Base-by-base conservation (phyloP, 192 early-diverging fungal genomes). In the Lobosporangium transversale region DNA sequence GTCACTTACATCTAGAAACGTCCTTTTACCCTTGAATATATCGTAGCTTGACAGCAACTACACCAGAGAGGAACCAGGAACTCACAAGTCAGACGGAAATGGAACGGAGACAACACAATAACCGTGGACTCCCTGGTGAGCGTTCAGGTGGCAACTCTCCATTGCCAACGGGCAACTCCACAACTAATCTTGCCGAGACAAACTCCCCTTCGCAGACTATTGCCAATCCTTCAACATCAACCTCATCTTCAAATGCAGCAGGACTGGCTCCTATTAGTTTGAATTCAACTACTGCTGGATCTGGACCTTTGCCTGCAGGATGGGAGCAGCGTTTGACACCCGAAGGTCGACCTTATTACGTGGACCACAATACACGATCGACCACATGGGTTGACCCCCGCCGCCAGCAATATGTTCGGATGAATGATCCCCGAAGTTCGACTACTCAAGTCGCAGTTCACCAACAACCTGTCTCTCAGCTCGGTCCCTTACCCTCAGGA, bases 321-420 rank as follows among this genome's bases (percentile, higher is more conserved):
- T 94, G 91, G 91, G 91, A 94, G 78, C 86, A 89, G 78, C 87
- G 92, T 40, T 81, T 87, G 24, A 94, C 89, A 20, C 79, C 90
- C n/a, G 93, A 94, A 68, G 92, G 91, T 7, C 88, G 94, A 18
- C 83, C 89, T 15, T 97, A 97, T 80, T 97, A 90, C 87, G 93
- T 97, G 23, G 94, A 97, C 66, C 95, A 97, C 75, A 92, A 91
- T 68, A 91, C 92, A 11, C 89, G 91, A 52, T 89, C 93, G 2
- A 97, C 95, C 8, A 94, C 94, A 1, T 97, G 95, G 95, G 89
- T 90, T 36, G 95, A 97, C 75, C 95, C 95, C 23, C 87, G 93
- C 60, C 70, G 84, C 44, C 84, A 87, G 60, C 88, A 87, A 60
- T 83, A 81, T 30, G 81, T 85, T 57, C 73, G 85, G 48, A 79